A percentile compares a stretch with the other conserved stretches of the same genome.
phyloP scores from a whole-genome alignment of 108 stramenopile species.

The Pseudonitzschia multiseries region DNA sequence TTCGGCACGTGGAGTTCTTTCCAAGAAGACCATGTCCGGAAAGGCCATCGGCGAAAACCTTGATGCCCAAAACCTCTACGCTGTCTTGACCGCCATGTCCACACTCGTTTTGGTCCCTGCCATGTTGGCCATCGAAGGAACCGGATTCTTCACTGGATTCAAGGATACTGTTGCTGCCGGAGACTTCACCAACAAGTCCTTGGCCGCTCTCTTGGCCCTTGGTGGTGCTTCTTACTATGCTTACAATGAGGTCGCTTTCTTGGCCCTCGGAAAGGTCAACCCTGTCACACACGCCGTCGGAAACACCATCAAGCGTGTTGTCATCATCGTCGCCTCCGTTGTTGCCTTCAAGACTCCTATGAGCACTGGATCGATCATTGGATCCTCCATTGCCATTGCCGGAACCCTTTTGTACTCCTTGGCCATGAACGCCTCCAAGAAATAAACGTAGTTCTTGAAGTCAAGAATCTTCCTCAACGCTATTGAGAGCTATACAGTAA shows the following conservation, averaged over 20 bases:
- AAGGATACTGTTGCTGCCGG: conserved; percentile 78
- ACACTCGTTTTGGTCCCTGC: conserved; percentile 87
- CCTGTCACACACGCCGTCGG: conserved; percentile 97
- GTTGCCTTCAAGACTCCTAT: conserved; percentile 97
- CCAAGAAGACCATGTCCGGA: conserved; percentile 92
- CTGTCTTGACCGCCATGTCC: conserved; percentile 95
- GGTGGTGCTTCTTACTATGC: conserved; percentile 89
- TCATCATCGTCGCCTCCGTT: conserved; percentile 95
- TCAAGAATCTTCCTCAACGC: not conserved
- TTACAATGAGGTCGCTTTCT: conserved; percentile 99
- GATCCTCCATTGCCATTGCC: conserved; percentile 89
- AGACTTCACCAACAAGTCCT: conserved; percentile 66
- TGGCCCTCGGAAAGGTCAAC: conserved; percentile 94
- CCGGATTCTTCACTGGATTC: conserved; percentile 78
- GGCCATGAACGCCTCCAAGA: conserved; percentile 90
- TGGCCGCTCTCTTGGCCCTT: conserved; percentile 56
- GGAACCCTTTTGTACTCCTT: conserved; percentile 95
- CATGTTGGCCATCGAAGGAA: conserved; percentile 91
- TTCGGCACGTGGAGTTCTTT: conserved; percentile 93
- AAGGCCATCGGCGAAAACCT: conserved; percentile 97
- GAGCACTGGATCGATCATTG: conserved; percentile 90
- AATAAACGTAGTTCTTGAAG: not conserved
- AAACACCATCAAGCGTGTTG: conserved; percentile 99
- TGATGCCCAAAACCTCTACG: conserved; percentile 95
- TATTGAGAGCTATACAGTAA: not conserved